Base-by-base conservation (phyloP, 148 eudicot genomes). In the Chenopodium berlandieri region DNA sequence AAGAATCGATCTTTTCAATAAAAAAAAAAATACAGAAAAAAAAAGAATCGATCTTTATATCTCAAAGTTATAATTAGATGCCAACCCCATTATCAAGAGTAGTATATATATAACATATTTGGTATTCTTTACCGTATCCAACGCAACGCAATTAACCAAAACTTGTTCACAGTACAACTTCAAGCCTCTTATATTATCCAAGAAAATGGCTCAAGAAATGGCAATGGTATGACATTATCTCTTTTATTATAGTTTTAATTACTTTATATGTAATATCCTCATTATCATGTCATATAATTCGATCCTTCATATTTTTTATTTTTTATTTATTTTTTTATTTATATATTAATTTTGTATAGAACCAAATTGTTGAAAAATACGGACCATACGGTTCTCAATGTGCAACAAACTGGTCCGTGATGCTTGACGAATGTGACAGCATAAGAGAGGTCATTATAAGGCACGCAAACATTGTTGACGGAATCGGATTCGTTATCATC, bases 351-450 rank as follows among this genome's bases (percentile, higher is more conserved):
- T 34, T 34, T 0, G 37, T 34, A 23, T 17, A 75, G 78, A 22
- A 20, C 22, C 65, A 75, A 3, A 47, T 60, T 19, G 1, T 74
- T 44, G 37, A 73, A 48, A 74, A 32, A 27, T 80, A 48, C 40
- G 83, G 83, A 5, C 83, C 83, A 47, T 80, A 66, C 31, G 83
- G 83, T 30, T 73, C 40, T 2, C 37, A 48, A 80, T 19, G 47
- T 22, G 27, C 78, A 27, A 63, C 83, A 74, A 80, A 74, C 12
- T 80, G 78, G 73, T 2, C 7, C 64, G 7, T 80, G 7, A 54
- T 62, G 46, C 27, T 63, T 30, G 71, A 50, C 12, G 72, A 32
- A 13, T 63, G 63, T 48, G 72, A 80, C 9, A 46, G 46, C 17
- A 73, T 80, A 27, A 64, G 9, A 31, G 78, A 73, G 31, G 27